Evolutionary conservation across 176 grass and related monocot genomes (phyloP), one percentile per base, ranked within the genome.

Genomic region (Oryza officinalis): DNA sequence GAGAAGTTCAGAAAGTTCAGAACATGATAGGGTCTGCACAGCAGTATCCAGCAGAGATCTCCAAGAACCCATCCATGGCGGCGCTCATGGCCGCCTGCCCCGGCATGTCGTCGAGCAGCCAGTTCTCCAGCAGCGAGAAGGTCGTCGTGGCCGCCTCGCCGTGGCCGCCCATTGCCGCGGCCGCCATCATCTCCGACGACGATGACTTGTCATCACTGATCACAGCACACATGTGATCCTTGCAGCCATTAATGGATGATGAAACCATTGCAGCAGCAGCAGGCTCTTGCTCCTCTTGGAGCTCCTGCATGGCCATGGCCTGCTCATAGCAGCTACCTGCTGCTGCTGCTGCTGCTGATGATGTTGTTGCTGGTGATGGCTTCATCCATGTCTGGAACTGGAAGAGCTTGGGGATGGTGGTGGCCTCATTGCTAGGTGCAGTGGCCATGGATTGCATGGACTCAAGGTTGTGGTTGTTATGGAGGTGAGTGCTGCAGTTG

Each of bases 21-120:
- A 90, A 90, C 84, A 90, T 90, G 69, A 90, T 90, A 8, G 89
- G 89, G 46, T 87, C 85, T 17, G 89, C 80, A 87, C 76, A 84
- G 41, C 80, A 87, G 52, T 70, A 87, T 30, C 85, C 89, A 2
- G 64, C 64, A 23, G 85, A 80, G 25, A 87, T 70, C 52, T 86
- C 80, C 76, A 80, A 70, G 52, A 90, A 15, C 30, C 75, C 76
- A 69, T 90, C 89, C 75, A 87, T 79, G 63, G 84, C 45, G 63
- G 84, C 45, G 47, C 87, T 84, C 75, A 87, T 79, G 63, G 84
- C 27, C 27, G 77, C 80, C 76, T 83, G 89, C 22, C 80, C 89
- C 0, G 89, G 76, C 80, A 84, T 74, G 80, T 90, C 85, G 8
- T 90, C 85, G 7, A 90, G 76, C 69, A 87, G 81, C 89, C 89